These are phyloP conservation scores for Piper betle DNA, from an alignment of 164 flowering plant species.

Conservation along the genomic window DNA sequence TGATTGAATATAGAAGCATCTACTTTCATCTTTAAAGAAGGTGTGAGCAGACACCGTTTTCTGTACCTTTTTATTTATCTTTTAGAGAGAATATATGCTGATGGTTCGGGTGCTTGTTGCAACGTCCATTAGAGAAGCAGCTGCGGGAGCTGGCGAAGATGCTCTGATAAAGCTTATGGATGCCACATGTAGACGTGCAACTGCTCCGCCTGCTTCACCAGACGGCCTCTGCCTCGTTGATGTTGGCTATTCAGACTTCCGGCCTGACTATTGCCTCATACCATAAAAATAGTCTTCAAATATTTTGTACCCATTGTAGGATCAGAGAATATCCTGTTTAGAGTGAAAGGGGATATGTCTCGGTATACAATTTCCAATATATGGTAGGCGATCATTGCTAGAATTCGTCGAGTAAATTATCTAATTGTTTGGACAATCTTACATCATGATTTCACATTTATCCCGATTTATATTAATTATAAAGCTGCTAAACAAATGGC, in stretches of 20 bases:
- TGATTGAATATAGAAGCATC: background rate
- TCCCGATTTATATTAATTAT: too few relatives aligned
- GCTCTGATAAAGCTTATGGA: conserved; percentile 74
- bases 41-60: background rate
- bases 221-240: conserved; percentile 88
- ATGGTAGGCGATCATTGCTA: too few relatives aligned
- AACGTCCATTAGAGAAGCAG: conserved; percentile 81
- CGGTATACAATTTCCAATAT: too few relatives aligned
- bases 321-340: too few relatives aligned
- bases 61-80: background rate
- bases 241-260: conserved; percentile 73
- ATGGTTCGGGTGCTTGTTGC: conserved; percentile 98
- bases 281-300: conserved; percentile 5
- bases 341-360: too few relatives aligned
- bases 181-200: conserved; percentile 90
- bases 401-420: too few relatives aligned
- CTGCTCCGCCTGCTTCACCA: conserved; percentile 97
- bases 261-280: conserved; percentile 39
- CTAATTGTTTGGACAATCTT: too few relatives aligned
- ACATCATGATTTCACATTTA: too few relatives aligned
- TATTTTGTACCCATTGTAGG: background rate
- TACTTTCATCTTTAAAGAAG: too few relatives aligned
- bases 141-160: conserved; percentile 87
- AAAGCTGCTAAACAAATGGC: too few relatives aligned
- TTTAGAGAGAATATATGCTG: conserved; percentile 17